These are phyloP conservation scores for Protomyces pachydermus DNA, from an alignment of 1,139 yeast genomes.

Conservation along the genomic window DNA sequence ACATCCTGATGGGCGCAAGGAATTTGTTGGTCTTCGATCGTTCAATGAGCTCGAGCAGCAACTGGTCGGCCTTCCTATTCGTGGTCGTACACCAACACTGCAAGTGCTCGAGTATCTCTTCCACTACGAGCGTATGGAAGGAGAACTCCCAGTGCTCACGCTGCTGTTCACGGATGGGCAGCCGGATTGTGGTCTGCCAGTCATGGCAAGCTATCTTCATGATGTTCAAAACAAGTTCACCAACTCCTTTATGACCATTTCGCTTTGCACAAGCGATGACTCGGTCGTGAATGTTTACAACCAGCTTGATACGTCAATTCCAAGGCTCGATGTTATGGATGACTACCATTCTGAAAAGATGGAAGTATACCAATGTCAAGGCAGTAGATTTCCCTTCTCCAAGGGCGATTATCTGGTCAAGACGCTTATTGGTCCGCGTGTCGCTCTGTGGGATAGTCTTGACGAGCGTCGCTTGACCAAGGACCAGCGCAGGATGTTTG, in stretches of 20 bases:
- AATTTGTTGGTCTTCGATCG: constrained; percentile 9
- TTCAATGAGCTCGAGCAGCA: constrained; percentile 12
- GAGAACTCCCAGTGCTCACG: constrained; percentile 18
- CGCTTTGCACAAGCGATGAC: constrained; percentile 23
- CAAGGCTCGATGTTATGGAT: constrained; percentile 22
- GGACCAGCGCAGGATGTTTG: constrained; percentile 19
- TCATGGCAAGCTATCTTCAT: constrained; percentile 1
- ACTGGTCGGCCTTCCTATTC: constrained; percentile 11
- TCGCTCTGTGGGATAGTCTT: constrained; percentile 15
- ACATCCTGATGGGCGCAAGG: constrained; percentile 23
- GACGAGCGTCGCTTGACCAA: constrained; percentile 16
- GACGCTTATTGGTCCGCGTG: constrained; percentile 18
- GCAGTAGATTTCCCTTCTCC: constrained; percentile 16
- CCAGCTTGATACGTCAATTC: constrained; percentile 8
- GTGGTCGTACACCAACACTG: constrained; percentile 21
- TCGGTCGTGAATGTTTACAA: constrained; percentile 19
- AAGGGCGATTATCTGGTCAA: constrained; percentile 24
- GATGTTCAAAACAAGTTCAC: neutral
- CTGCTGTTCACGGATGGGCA: constrained; percentile 23
- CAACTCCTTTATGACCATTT: constrained; percentile 16
- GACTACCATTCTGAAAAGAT: constrained; percentile 7
- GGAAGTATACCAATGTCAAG: constrained; percentile 4
- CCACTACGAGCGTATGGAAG: constrained; percentile 19
- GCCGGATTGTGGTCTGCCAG: constrained; percentile 23
- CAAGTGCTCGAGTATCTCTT: constrained; percentile 13